Evolutionary conservation across 176 grass and related monocot genomes (phyloP).

Genomic region (Oryza longistaminata): DNA sequence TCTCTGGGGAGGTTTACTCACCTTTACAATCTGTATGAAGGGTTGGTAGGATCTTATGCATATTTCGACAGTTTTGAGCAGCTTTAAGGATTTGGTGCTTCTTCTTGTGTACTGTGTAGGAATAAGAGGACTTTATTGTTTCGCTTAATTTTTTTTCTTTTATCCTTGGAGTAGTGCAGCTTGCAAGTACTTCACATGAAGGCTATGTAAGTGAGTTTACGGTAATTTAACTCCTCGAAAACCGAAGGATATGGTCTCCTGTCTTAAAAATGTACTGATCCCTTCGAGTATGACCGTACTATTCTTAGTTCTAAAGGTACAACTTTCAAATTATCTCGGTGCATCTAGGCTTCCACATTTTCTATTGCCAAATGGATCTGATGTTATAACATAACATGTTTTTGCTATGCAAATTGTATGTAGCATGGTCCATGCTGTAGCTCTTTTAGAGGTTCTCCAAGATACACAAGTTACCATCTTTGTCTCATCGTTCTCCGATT

Average conservation of each 20-base stretch:
- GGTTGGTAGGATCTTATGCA: constrained; percentile 53
- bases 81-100: constrained; percentile 46
- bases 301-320: not conserved
- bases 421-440: constrained; percentile 11
- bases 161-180: constrained; percentile 3
- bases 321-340: not conserved
- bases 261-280: not conserved
- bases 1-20: constrained; percentile 7
- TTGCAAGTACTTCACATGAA: constrained; percentile 11
- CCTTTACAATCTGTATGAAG: constrained; percentile 38
- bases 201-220: not conserved
- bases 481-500: not conserved
- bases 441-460: not conserved
- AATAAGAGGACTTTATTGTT: constrained; percentile 23
- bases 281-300: not conserved
- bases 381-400: not conserved
- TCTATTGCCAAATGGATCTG: not conserved
- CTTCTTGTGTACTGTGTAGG: constrained; percentile 18
- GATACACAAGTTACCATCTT: not conserved
- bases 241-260: constrained; percentile 12
- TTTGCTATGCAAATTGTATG: not conserved
- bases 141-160: constrained; percentile 7
- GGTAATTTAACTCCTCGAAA: not conserved
- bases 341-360: not conserved
- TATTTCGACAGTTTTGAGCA: constrained; percentile 45